Conservation (phyloP, 2,329 filamentous ascomycete species). For the Ophiostoma montium region DNA sequence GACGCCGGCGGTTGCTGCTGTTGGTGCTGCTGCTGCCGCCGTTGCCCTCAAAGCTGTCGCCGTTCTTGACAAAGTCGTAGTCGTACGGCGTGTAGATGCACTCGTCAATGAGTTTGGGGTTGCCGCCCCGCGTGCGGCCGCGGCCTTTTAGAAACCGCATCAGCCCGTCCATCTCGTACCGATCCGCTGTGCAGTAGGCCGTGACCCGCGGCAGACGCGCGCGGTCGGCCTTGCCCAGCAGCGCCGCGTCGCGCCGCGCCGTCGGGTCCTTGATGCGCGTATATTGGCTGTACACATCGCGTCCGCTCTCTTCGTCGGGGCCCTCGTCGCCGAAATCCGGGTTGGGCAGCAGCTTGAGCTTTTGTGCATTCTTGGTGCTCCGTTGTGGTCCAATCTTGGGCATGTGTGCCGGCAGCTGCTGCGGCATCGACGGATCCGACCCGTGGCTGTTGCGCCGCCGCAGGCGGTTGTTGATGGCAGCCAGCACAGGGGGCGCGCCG, state of each 20-base stretch:
- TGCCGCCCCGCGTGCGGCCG: constrained; percentile 60
- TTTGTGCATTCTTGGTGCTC: constrained; percentile 90
- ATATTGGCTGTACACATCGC: constrained; percentile 96
- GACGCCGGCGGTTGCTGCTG: constrained; percentile 7
- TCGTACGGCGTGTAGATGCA: constrained; percentile 93
- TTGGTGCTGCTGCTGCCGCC: not conserved
- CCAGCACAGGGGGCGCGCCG: constrained; percentile 46
- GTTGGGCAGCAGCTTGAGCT: constrained; percentile 91
- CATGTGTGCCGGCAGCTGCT: constrained; percentile 17
- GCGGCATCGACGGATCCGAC: constrained; percentile 11
- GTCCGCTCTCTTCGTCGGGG: constrained; percentile 74
- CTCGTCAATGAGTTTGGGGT: constrained; percentile 89
- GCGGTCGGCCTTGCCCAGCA: constrained; percentile 84
- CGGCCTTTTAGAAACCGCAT: constrained; percentile 85
- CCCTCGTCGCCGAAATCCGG: constrained; percentile 68
- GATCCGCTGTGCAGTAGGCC: constrained; percentile 88
- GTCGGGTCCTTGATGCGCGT: constrained; percentile 95
- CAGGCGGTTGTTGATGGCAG: constrained; percentile 75
- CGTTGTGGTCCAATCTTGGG: constrained; percentile 85
- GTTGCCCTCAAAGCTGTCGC: constrained; percentile 24
- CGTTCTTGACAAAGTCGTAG: constrained; percentile 32
- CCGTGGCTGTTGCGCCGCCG: constrained; percentile 76
- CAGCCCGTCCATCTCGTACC: constrained; percentile 77
- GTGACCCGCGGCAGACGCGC: constrained; percentile 80
- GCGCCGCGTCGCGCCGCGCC: constrained; percentile 78